Evolutionary conservation across 2,329 filamentous ascomycete species (phyloP), one percentile per base, ranked within the genome.

Genomic region (Tolypocladium tundrense): DNA sequence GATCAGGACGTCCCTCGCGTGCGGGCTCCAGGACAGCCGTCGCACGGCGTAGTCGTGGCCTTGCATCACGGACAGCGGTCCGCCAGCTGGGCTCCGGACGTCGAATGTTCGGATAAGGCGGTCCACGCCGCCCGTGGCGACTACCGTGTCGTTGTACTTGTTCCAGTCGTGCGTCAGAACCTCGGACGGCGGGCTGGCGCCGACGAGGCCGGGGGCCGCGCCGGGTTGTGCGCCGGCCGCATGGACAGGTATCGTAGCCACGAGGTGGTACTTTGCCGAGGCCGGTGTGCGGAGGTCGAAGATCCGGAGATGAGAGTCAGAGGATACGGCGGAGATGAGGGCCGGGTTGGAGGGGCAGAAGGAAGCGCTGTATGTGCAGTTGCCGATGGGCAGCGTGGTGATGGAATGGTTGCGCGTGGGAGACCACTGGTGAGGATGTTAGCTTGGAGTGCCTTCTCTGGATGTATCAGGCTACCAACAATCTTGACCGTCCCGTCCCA

Each of bases 401-500:
- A 99, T 76, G 39, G 90, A 93, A 57, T 86, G 79, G 50, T 77
- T 79, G 43, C 88, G 80, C 54, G 88, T 86, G 1, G 94, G 94
- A 16, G 90, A 90, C 93, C 93, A 99, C 84, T 88, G 37, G 53
- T 11, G 40, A 40, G 13, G 1, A 16, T 24, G 37, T 9, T 7
- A 13, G 27, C 24, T 33, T 24, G 21, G 48, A 31, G 24, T 33
- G 35, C 37, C 24, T 50, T 51, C 45, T 33, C 53, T 59, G 53
- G n/a, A 19, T 41, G 24, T 48, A 42, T 37, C 37, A 21, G 31
- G 42, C n/a, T 35, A 61, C 80, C 59, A 69, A 86, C 85, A 67
- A 99, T 86, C 76, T 97, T 97, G 66, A 97, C 85, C 2, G 90
- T 95, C 54, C 94, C 94, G 68, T 99, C 94, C 94, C 94, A 99